Base-by-base conservation (phyloP, 1,284 basidiomycete species). In the Coniferiporia weirii region DNA sequence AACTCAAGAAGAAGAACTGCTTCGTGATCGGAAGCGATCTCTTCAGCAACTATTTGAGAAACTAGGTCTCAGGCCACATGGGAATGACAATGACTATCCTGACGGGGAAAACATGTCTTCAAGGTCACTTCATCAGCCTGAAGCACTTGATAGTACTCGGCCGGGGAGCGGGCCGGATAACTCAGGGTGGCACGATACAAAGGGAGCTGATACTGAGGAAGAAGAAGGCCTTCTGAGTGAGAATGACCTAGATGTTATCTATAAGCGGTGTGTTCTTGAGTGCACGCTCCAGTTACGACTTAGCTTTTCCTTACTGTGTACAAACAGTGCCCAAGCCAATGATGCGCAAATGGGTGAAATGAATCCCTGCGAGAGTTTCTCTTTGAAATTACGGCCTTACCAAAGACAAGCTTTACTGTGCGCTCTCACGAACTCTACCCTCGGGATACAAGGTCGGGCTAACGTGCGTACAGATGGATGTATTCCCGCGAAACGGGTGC, bases 401-500 rank as follows among this genome's bases (percentile, higher is more conserved):
- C 96, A 98, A 69, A 97, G 95, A 68, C 95, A 99, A 71, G 95
- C 95, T 1, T 76, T 98, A 54, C 77, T 76, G 82, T 90, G 60
- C 52, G 82, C 69, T 5, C 20, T 36, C n/a, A 45, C 49, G 52
- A 12, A 36, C 35, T 52, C 17, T 22, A 27, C 9, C 52, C 12
- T 20, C 32, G 17, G n/a, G 45, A 38, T 20, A 34, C 35, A 53
- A 48, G 60, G 46, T 56, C 59, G 47, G 17, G 47, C 17, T 36
- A 48, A 36, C 5, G 50, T 8, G n/a, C 36, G 13, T 12, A 20
- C 64, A 92, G 91, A 45, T 99, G 96, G 95, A 95, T 98, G 95
- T 79, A 85, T 64, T 91, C 87, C 1, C 81, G 95, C 64, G 96
- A 98, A 73, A 83, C 79, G 0, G 89, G 87, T 1, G 78, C 83